Evolutionary conservation across 2,329 filamentous ascomycete species (phyloP).

Genomic region (Cytospora piceicola): DNA sequence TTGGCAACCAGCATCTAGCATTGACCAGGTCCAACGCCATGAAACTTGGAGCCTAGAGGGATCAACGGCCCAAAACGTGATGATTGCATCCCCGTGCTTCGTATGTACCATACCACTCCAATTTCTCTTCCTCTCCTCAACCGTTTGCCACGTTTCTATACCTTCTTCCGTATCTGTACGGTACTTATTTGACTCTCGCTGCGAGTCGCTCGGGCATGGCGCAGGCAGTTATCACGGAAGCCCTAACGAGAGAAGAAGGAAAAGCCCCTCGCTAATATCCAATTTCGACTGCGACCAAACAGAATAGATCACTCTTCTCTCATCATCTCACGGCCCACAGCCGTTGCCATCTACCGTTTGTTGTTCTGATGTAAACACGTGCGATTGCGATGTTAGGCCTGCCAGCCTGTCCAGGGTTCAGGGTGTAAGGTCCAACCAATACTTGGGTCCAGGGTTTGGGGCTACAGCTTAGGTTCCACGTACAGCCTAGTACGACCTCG

Average conservation of each 20-base stretch:
- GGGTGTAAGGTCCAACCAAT: not conserved
- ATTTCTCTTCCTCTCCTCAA: conserved; percentile 21
- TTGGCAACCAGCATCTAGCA: not conserved
- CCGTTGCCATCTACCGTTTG: conserved; percentile 8
- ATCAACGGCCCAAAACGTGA: conserved; percentile 5
- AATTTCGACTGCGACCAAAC: conserved; percentile 1
- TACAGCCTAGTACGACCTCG: not conserved
- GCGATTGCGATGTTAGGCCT: conserved; percentile 9
- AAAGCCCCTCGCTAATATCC: not conserved
- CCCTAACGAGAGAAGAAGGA: not conserved
- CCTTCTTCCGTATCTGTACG: not conserved
- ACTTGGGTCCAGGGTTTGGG: not conserved
- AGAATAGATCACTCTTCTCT: conserved; percentile 8
- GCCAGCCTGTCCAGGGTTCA: not conserved
- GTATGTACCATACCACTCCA: conserved; percentile 12
- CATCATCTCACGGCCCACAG: conserved; percentile 16
- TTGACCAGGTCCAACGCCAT: not conserved
- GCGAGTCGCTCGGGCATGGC: not conserved
- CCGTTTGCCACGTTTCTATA: conserved; percentile 7
- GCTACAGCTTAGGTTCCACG: not conserved
- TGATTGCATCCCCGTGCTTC: not conserved
- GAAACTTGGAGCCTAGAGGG: not conserved
- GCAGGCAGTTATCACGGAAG: conserved; percentile 4
- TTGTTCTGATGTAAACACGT: conserved; percentile 4
- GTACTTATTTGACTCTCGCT: not conserved